Evolutionary conservation across 1,284 basidiomycete species (phyloP), one percentile per base, ranked within the genome.

Genomic region (Boletus mariae): DNA sequence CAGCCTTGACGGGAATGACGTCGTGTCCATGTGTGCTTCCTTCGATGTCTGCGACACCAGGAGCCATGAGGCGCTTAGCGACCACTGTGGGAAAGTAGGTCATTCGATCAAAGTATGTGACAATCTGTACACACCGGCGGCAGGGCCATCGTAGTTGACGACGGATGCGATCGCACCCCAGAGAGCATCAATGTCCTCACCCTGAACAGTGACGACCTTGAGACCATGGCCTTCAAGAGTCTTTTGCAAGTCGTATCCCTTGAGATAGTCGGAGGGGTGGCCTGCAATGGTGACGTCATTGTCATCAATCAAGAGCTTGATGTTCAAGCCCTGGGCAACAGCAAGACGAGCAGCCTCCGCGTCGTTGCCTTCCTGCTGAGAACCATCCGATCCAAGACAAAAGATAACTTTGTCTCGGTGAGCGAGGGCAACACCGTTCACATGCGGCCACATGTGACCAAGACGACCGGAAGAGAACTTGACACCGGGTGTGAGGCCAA

Each of bases 201-300:
- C 90, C 51, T 90, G 71, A 38, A 82, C 85, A 2, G 77, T 80
- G 58, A 86, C 57, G 29, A 91, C 85, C 70, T 86, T 86, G 58
- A 92, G 75, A 4, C 90, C 90, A 58, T 92, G 90, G 3, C 91
- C 90, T 57, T 80, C 74, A 31, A 93, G 79, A 0, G 90, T 92
- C 75, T 84, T 83, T 28, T 70, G 66, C 43, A 92, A 67, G 50
- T 83, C 76, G 71, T 83, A 93, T 23, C 90, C 90, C 65, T 84
- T 84, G 61, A 92, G 78, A 66, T 93, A 93, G 53, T 90, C 71
- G 15, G 87, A 90, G 3, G 90, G 91, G 65, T 93, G 90, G 0
- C 89, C 90, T 29, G 90, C 84, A 56, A 92, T 92, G 8, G 90
- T 92, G 58, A 92, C 90, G 65, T 92, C 84, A 71, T 93, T 93